Percentiles rank a stretch among this genome's conserved stretches.
Conservation (phyloP, 2,329 filamentous ascomycete species). For the Monosporascus sp. region DNA sequence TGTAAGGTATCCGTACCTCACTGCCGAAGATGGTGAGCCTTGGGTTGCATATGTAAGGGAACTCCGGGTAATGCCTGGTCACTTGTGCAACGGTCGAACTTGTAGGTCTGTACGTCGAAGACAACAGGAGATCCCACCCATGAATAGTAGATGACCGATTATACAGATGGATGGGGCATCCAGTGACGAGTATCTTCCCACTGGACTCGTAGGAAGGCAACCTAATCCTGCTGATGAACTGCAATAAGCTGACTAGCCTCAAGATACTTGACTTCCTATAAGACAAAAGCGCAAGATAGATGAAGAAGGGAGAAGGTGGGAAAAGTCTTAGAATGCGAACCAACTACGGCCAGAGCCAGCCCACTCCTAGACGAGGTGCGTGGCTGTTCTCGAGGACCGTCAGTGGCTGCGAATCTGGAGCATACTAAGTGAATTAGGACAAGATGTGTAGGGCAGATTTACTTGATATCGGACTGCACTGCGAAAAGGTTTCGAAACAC, state of each 20-base stretch:
- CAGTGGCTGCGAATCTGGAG: not conserved
- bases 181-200: not conserved
- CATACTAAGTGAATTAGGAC: too few species aligned
- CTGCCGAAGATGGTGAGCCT: conserved; percentile 15
- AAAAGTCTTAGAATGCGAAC: not conserved
- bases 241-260: not conserved
- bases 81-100: conserved; percentile 17
- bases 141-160: conserved; percentile 22
- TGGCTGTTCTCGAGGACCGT: not conserved
- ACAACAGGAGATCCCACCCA: conserved; percentile 19
- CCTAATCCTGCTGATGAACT: not conserved
- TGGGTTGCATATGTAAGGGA: conserved; percentile 14
- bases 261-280: not conserved
- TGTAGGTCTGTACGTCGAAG: conserved; percentile 16
- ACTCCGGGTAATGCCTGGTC: conserved; percentile 14
- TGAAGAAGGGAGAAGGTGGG: not conserved
- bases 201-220: not conserved
- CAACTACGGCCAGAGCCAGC: not conserved
- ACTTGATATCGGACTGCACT: too few species aligned
- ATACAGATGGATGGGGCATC: conserved; percentile 10
- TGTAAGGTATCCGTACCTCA: conserved; percentile 2
- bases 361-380: not conserved
- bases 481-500: too few species aligned
- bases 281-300: not conserved
- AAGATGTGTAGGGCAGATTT: too few species aligned